These are phyloP conservation scores for Fusarium sp. DNA, from an alignment of 2,329 filamentous ascomycete genomes.

Conservation along the genomic window DNA sequence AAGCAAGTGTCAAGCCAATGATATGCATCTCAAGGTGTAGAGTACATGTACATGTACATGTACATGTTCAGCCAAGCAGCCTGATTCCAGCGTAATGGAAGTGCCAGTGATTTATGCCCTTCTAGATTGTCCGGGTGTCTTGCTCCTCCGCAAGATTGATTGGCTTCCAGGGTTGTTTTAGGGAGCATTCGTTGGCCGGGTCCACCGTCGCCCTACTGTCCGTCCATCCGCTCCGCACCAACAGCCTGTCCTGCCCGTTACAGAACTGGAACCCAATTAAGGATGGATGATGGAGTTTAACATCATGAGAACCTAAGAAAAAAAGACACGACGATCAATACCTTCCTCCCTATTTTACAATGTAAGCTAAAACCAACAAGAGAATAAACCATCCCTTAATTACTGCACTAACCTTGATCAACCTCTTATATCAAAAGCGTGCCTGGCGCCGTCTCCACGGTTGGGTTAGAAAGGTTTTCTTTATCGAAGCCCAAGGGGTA, in stretches of 20 bases:
- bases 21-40: background rate
- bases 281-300: background rate
- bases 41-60: conserved; percentile 21
- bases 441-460: conserved; percentile 32
- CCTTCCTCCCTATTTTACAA: background rate
- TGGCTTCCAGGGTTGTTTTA: conserved; percentile 21
- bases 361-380: background rate
- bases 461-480: conserved; percentile 22
- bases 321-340: conserved; percentile 4
- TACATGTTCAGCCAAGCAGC: background rate
- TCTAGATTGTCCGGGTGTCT: conserved; percentile 7
- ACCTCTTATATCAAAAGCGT: conserved; percentile 15
- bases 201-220: conserved; percentile 7
- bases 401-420: background rate
- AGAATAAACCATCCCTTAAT: background rate
- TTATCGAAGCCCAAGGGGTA: conserved; percentile 22
- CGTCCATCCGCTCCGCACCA: conserved; percentile 5
- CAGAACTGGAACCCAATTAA: conserved; percentile 18
- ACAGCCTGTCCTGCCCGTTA: conserved; percentile 11
- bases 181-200: conserved; percentile 21
- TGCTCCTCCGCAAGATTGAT: conserved; percentile 23
- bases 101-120: conserved; percentile 27
- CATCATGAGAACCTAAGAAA: background rate
- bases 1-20: conserved; percentile 22
- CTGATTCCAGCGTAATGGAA: background rate